Conservation (phyloP, 2,329 filamentous ascomycete genomes). For the Xylariaceae sp. region DNA sequence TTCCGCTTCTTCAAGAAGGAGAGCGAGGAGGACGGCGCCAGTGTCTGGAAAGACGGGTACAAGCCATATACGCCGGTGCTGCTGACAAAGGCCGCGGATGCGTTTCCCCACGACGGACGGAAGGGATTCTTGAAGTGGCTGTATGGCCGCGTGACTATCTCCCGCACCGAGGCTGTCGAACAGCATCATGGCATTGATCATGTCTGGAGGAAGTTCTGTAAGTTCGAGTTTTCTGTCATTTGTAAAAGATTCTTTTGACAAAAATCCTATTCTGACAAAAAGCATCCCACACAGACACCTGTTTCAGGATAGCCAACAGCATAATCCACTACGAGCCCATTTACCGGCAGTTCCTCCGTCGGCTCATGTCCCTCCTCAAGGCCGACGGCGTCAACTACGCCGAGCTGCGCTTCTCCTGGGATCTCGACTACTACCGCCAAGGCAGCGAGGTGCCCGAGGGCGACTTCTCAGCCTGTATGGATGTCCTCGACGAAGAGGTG, state of each 20-base stretch:
- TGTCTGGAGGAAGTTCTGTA: slow-evolving; percentile 77
- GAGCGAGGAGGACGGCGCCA: slow-evolving; percentile 37
- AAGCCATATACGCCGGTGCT: slow-evolving; percentile 52
- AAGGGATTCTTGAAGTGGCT: slow-evolving; percentile 74
- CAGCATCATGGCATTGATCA: slow-evolving; percentile 80
- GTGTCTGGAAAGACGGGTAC: slow-evolving; percentile 65
- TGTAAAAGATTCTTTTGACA: not conserved
- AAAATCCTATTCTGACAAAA: slow-evolving; percentile 4
- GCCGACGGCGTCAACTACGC: slow-evolving; percentile 81
- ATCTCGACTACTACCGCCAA: slow-evolving; percentile 61
- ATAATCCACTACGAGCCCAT: slow-evolving; percentile 89
- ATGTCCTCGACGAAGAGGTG: slow-evolving; percentile 71
- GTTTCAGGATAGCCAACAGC: slow-evolving; percentile 67
- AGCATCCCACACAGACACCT: slow-evolving; percentile 29
- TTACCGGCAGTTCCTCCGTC: slow-evolving; percentile 67
- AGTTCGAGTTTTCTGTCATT: no score
- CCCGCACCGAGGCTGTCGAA: slow-evolving; percentile 63
- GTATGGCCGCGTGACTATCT: slow-evolving; percentile 65
- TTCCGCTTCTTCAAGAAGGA: slow-evolving; percentile 56
- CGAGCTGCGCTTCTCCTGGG: slow-evolving; percentile 72
- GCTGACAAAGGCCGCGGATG: slow-evolving; percentile 58
- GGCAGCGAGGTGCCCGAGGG: slow-evolving; percentile 60
- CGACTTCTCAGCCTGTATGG: slow-evolving; percentile 65
- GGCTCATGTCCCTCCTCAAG: slow-evolving; percentile 65
- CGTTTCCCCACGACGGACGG: slow-evolving; percentile 68